Conservation (phyloP, 163 green algal genomes). For the Prototheca wickerhamii region DNA sequence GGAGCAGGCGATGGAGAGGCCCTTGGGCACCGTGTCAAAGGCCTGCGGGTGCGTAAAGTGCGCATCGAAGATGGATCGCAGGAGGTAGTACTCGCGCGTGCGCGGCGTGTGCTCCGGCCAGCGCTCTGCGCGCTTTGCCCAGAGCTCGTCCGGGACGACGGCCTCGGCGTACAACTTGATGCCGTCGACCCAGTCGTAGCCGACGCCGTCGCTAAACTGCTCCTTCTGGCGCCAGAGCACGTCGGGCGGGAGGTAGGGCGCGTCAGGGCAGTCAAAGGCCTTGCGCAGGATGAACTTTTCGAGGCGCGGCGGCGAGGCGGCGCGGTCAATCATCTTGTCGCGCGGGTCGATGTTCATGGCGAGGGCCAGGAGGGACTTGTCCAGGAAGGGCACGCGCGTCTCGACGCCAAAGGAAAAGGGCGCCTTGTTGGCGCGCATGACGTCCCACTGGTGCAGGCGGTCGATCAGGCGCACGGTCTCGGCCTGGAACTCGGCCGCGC, state of each 20-base stretch:
- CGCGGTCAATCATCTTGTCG: constrained; percentile 69
- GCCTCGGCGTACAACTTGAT: constrained; percentile 68
- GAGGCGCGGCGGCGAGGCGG: constrained; percentile 51
- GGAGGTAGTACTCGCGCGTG: constrained; percentile 93
- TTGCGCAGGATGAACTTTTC: constrained; percentile 98
- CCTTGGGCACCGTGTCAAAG: constrained; percentile 70
- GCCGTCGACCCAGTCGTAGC: constrained; percentile 86
- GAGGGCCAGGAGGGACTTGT: constrained; percentile 80
- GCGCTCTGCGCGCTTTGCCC: constrained; percentile 36
- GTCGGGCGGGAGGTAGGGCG: constrained; percentile 80
- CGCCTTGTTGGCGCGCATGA: constrained; percentile 96
- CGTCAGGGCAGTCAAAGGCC: constrained; percentile 86
- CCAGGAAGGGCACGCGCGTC: constrained; percentile 92
- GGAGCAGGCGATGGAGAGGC: constrained; percentile 73
- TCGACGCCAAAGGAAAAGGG: constrained; percentile 93
- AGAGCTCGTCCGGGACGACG: constrained; percentile 66
- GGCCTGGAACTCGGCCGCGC: constrained; percentile 72
- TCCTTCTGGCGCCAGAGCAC: constrained; percentile 97
- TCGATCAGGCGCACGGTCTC: constrained; percentile 86
- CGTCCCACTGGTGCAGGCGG: constrained; percentile 92
- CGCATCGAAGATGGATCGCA: constrained; percentile 86
- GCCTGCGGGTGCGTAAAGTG: constrained; percentile 76
- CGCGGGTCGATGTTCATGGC: constrained; percentile 85
- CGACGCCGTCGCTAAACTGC: constrained; percentile 94
- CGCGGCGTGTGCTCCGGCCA: constrained; percentile 86